Evolutionary conservation across 139 green algal genomes (phyloP).

Genomic region (Spirogloea muscicola): DNA sequence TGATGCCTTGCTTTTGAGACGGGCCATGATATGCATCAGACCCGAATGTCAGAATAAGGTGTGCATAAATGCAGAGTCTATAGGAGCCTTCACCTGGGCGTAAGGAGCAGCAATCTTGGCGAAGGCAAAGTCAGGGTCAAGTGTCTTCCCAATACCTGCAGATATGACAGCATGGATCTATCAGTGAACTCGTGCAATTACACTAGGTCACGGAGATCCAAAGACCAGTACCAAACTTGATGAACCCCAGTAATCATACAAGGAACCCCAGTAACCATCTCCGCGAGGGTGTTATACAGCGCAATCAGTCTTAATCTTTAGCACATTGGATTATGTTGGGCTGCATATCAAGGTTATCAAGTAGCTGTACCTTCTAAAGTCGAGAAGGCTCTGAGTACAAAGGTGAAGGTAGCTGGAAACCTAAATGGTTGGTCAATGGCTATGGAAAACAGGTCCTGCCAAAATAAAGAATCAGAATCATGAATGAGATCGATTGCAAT

Average conservation of each 20-base stretch:
- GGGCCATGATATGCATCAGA: no score
- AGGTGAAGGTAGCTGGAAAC: slow-evolving; percentile 97
- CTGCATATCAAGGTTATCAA: no score
- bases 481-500: background rate
- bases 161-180: slow-evolving; percentile 4
- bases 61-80: no score
- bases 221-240: no score
- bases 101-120: slow-evolving; percentile 90
- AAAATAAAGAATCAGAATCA: slow-evolving; percentile 12
- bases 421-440: slow-evolving; percentile 96
- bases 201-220: no score
- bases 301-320: no score
- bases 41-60: no score
- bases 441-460: slow-evolving; percentile 90
- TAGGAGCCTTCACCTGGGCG: slow-evolving; percentile 68
- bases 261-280: no score
- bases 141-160: slow-evolving; percentile 82
- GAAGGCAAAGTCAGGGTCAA: slow-evolving; percentile 94
- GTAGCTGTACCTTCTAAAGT: slow-evolving; percentile 69
- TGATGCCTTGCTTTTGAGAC: no score
- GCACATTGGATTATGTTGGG: no score
- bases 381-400: slow-evolving; percentile 65
- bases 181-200: no score
- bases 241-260: background rate
- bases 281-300: no score